Percentiles rank a stretch among this genome's conserved stretches.
Evolutionary conservation across 1,284 basidiomycete genomes (phyloP).

Genomic region (Amylostereum areolatum): DNA sequence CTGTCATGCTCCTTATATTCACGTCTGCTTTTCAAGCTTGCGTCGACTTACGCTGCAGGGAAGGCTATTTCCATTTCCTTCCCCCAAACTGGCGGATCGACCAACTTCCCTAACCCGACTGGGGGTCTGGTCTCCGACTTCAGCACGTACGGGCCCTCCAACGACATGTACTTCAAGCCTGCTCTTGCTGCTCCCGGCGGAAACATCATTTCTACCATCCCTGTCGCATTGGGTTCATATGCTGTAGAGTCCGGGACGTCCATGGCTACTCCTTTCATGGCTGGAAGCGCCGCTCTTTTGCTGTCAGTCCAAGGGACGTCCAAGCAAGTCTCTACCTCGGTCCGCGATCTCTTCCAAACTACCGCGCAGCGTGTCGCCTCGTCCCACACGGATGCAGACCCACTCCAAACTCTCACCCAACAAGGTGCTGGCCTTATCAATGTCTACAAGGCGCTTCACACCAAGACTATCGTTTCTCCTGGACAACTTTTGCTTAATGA

Average conservation of each 20-base stretch:
- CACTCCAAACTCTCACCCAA: slow-evolving; percentile 53
- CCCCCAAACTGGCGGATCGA: slow-evolving; percentile 26
- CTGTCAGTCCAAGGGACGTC: slow-evolving; percentile 48
- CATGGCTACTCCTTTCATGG: slow-evolving; percentile 48
- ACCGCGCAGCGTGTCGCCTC: slow-evolving; percentile 45
- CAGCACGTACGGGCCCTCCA: slow-evolving; percentile 44
- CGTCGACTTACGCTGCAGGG: slow-evolving; percentile 34
- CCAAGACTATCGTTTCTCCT: slow-evolving; percentile 50
- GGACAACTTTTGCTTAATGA: slow-evolving; percentile 65
- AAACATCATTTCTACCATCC: slow-evolving; percentile 54
- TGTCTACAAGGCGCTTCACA: slow-evolving; percentile 54
- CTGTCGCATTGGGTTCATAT: slow-evolving; percentile 37
- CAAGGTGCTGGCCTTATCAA: slow-evolving; percentile 67
- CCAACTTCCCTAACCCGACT: slow-evolving; percentile 24
- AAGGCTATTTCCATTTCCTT: slow-evolving; percentile 36
- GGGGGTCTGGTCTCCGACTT: slow-evolving; percentile 43
- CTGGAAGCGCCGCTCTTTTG: slow-evolving; percentile 62
- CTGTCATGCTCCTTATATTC: slow-evolving; percentile 9
- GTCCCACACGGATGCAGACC: slow-evolving; percentile 41
- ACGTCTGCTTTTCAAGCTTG: slow-evolving; percentile 26
- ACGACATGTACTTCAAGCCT: slow-evolving; percentile 47
- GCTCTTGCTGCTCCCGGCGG: slow-evolving; percentile 44
- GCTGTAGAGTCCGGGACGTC: slow-evolving; percentile 38
- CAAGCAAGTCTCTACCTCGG: slow-evolving; percentile 29
- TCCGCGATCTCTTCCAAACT: slow-evolving; percentile 51